Base-by-base conservation (phyloP, 1,284 basidiomycete genomes). In the Cystobasidiaceae sp. region DNA sequence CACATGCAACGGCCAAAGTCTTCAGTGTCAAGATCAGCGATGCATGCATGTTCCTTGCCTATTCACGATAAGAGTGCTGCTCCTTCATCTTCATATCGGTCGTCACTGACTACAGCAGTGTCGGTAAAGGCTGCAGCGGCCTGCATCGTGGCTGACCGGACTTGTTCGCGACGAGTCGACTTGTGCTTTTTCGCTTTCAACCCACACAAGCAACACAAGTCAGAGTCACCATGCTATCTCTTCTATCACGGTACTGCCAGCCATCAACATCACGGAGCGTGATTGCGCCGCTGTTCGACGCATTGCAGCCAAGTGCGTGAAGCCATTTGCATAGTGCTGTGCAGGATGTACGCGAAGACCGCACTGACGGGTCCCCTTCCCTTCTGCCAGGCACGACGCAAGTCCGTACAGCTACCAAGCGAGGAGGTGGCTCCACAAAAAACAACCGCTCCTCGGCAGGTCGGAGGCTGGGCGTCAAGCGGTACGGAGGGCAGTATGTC, bases 381-480 rank as follows among this genome's bases (percentile, higher is more conserved):
- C 30, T n/a, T 45, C n/a, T 6, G 25, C 11, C 56, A 69, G 71
- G 70, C 44, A 49, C 80, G 75, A 85, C 86, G 34, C 84, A 92
- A 64, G 81, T 93, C 61, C 86, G 93, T 77, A 93, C 88, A 23
- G 90, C 93, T 46, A 96, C 93, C 60, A 97, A 97, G 79, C 86
- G 90, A 58, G 92, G 91, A 59, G 93, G 93, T 74, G 93, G 93
- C 58, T 89, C 87, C 27, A 87, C 92, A 4, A 85, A 87, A 76
- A 96, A 96, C 76, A 87, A 92, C 71, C 86, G 93, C 70, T 88
- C 89, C 68, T 92, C 90, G 2, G 86, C 90, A 33, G 93, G 93
- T 71, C 88, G 90, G 78, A 85, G 93, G 39, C 78, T 97, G 49
- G 93, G 93, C 72, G 81, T 96, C 45, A 97, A 97, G 81, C 91